Conservation (phyloP, 257 asterid species). For the Apocynum venetum region DNA sequence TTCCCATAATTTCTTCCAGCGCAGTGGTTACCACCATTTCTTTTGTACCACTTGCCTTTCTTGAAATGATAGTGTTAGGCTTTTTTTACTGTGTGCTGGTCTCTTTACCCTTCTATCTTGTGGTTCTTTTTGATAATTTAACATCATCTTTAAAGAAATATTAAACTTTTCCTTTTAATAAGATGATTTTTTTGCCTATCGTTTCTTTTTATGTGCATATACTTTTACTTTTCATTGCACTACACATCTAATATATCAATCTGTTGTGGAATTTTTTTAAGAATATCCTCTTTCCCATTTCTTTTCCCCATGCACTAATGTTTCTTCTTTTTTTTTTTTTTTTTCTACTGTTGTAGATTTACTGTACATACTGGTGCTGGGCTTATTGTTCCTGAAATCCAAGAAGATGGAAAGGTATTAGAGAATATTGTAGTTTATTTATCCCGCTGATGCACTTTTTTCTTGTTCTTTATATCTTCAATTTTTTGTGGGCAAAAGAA, state of each 20-base stretch:
- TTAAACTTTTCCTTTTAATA: not conserved
- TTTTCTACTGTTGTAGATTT: slow-evolving; percentile 45
- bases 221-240: not conserved
- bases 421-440: not conserved
- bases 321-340: not conserved
- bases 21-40: not conserved
- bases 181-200: not conserved
- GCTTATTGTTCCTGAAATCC: slow-evolving; percentile 81
- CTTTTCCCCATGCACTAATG: not conserved
- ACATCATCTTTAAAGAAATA: not conserved
- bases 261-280: not conserved
- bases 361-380: slow-evolving; percentile 92
- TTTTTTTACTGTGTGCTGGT: not conserved
- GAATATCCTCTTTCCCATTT: not conserved
- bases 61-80: not conserved
- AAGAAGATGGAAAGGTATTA: slow-evolving; percentile 83
- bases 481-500: not conserved
- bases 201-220: not conserved
- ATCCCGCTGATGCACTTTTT: not conserved
- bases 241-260: not conserved
- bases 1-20: not conserved
- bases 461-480: not conserved
- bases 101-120: not conserved
- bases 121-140: not conserved
- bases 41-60: not conserved